Percentiles rank a stretch among this genome's conserved stretches.
phyloP scores from a whole-genome alignment of 306 rosid genomes.

The Acmispon strigosus region DNA sequence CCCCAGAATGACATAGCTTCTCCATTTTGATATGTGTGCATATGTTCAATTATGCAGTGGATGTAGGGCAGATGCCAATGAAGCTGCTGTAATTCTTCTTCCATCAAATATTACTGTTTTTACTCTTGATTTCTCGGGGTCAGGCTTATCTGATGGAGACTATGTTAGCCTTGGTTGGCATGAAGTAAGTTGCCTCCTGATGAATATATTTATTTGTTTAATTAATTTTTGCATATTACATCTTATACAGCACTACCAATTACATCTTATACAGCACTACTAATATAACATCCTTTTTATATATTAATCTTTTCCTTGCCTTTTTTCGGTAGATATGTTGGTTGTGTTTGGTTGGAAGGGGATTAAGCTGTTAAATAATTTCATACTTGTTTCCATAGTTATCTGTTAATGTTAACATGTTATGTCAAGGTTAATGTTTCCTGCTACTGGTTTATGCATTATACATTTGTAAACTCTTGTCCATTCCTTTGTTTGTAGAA shows the following conservation, averaged over 20 bases:
- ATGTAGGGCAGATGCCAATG: constrained; percentile 98
- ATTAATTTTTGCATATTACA: constrained; percentile 14
- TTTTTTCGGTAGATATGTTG: not conserved
- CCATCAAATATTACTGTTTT: constrained; percentile 94
- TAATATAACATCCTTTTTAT: not conserved
- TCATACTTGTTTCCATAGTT: not conserved
- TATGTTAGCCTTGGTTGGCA: constrained; percentile 99
- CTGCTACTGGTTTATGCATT: not conserved
- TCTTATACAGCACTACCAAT: constrained; percentile 2
- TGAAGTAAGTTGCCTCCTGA: constrained; percentile 54
- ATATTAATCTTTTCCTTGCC: not conserved
- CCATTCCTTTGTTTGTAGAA: constrained; percentile 45
- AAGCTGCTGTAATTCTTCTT: constrained; percentile 93
- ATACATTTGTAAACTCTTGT: constrained; percentile 20
- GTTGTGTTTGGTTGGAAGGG: not conserved
- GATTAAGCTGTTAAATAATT: not conserved
- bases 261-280: constrained; percentile 1
- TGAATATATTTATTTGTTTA: constrained; percentile 1
- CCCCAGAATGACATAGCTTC: not conserved
- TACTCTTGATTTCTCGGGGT: constrained; percentile 96
- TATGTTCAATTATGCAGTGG: constrained; percentile 69
- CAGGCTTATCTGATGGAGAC: constrained; percentile 95
- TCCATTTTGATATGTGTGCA: constrained; percentile 2
- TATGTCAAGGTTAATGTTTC: not conserved
- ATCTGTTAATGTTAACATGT: not conserved